A percentile compares a stretch with the other conserved stretches of the same genome.
Evolutionary conservation across 2,329 filamentous ascomycete genomes (phyloP).

Genomic region (Phialophora verrucosa): DNA sequence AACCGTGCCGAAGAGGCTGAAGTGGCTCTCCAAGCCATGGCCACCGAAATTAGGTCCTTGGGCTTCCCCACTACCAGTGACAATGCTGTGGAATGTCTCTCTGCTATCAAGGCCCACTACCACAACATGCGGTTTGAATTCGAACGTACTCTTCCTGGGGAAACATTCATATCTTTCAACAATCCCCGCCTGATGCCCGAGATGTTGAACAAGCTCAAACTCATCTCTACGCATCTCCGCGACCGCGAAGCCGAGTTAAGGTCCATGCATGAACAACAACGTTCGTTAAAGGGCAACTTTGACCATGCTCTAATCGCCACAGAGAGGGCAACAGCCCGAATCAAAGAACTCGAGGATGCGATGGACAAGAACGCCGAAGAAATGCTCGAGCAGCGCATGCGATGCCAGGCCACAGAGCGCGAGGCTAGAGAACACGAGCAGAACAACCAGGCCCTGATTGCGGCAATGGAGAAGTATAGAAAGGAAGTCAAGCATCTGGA

Average conservation of each 20-base stretch:
- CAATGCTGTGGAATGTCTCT: slow-evolving; percentile 43
- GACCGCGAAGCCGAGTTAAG: slow-evolving; percentile 46
- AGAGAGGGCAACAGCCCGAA: slow-evolving; percentile 47
- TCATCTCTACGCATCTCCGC: slow-evolving; percentile 41
- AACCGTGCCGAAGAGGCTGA: slow-evolving; percentile 48
- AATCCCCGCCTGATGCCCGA: slow-evolving; percentile 49
- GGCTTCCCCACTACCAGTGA: slow-evolving; percentile 47
- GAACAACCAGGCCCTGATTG: slow-evolving; percentile 50
- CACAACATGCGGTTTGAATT: slow-evolving; percentile 52
- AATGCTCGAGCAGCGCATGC: slow-evolving; percentile 52
- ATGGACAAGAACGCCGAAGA: slow-evolving; percentile 52
- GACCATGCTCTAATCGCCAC: slow-evolving; percentile 49
- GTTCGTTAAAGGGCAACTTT: slow-evolving; percentile 52
- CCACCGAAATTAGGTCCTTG: slow-evolving; percentile 46
- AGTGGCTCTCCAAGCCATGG: slow-evolving; percentile 45
- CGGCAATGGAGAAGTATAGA: slow-evolving; percentile 52
- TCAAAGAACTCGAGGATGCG: slow-evolving; percentile 47
- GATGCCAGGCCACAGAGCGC: slow-evolving; percentile 50
- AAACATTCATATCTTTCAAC: slow-evolving; percentile 48
- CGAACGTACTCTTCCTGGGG: slow-evolving; percentile 52
- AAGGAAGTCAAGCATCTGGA: slow-evolving; percentile 52
- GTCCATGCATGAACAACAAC: slow-evolving; percentile 48
- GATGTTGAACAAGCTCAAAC: slow-evolving; percentile 48
- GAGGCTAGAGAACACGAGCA: slow-evolving; percentile 49
- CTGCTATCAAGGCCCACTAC: slow-evolving; percentile 48